Conservation (phyloP, 2,329 filamentous ascomycete genomes). For the Alternaria triticina region DNA sequence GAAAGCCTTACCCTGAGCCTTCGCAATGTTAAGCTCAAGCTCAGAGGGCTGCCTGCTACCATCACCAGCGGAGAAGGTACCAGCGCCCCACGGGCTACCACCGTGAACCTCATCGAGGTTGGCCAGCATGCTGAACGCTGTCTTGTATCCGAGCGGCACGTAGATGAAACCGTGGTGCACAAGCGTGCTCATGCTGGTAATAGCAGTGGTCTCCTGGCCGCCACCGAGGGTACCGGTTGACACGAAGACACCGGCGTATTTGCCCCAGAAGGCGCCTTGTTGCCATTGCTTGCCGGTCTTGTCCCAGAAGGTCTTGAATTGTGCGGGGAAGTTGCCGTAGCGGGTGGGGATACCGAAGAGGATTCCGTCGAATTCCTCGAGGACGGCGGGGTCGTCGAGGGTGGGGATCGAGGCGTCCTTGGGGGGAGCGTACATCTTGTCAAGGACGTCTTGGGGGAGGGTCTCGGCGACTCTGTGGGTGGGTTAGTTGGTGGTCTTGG, state of each 20-base stretch:
- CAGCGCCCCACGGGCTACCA: slow-evolving; percentile 90
- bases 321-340: slow-evolving; percentile 95
- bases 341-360: slow-evolving; percentile 94
- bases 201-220: slow-evolving; percentile 88
- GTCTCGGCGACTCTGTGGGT: slow-evolving; percentile 76
- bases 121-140: slow-evolving; percentile 65
- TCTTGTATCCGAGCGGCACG: slow-evolving; percentile 93
- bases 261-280: slow-evolving; percentile 78
- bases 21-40: slow-evolving; percentile 80
- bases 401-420: slow-evolving; percentile 72
- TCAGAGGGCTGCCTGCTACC: slow-evolving; percentile 81
- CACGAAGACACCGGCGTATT: slow-evolving; percentile 90
- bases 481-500: slow-evolving; percentile 2
- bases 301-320: slow-evolving; percentile 97
- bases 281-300: slow-evolving; percentile 85
- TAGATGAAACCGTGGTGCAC: slow-evolving; percentile 94
- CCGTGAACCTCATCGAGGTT: slow-evolving; percentile 83
- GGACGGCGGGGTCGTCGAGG: slow-evolving; percentile 64
- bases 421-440: slow-evolving; percentile 87
- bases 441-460: slow-evolving; percentile 79
- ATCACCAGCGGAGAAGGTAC: slow-evolving; percentile 80
- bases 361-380: slow-evolving; percentile 83
- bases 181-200: slow-evolving; percentile 83
- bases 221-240: slow-evolving; percentile 82
- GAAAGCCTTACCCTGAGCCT: slow-evolving; percentile 83